Base-by-base conservation (phyloP, 2,329 filamentous ascomycete species). In the Fusarium hostae region DNA sequence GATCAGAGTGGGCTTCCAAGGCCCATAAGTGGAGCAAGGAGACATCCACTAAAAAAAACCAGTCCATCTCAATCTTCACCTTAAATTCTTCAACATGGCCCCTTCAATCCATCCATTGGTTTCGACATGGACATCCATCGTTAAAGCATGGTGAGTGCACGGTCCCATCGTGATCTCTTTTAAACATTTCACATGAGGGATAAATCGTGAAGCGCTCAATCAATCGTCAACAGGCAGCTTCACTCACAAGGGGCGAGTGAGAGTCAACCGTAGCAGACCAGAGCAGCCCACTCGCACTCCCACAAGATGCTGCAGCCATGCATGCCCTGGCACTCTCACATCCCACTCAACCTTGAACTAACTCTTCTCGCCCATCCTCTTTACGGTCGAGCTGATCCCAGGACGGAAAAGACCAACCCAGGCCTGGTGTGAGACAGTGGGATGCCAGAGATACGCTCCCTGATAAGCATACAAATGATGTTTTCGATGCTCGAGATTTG, bases 41-140 rank as follows among this genome's bases (percentile, higher is more conserved):
- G 61, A 70, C 62, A 66, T 55, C 64, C 70, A 73, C 70, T 72
- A 72, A 73, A 71, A 70, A 63, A 72, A 73, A 70, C 70, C 70
- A 70, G 70, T 72, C 57, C 61, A 72, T 70, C 51, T 69, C 64
- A 68, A 52, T 59, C 44, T 72, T 60, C 51, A 68, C 69, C 52
- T 68, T 71, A 68, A 71, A 64, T 71, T 71, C 55, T 70, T 61
- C 66, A 39, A 34, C 35, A 26, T 43, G 37, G 32, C 43, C 39
- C 48, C 39, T 55, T 50, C 26, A 18, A 48, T 9, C 37, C 20
- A 34, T 41, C 50, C 32, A 24, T 22, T 30, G 24, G 26, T 37
- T 34, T 45, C 18, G 35, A 39, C 41, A 45, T 28, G 24, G 44
- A 22, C 28, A 22, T 35, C 16, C 47, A 43, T 56, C 37, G 37